A percentile compares a stretch with the other conserved stretches of the same genome.
phyloP scores from a whole-genome alignment of 306 rosid species.

The Citrullus amarus region DNA sequence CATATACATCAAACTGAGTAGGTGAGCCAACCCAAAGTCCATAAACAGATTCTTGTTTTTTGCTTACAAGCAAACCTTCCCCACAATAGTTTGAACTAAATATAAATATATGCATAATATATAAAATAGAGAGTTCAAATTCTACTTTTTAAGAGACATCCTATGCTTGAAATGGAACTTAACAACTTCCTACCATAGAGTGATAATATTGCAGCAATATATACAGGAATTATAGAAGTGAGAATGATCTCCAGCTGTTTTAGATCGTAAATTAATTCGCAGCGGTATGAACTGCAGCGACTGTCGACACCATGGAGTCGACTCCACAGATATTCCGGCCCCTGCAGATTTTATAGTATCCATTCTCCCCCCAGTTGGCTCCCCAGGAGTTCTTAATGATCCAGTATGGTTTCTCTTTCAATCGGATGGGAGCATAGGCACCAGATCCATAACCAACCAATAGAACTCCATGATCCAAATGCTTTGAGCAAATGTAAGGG shows the following conservation, averaged over 20 bases:
- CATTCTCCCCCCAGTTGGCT: constrained; percentile 82
- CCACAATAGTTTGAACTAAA: not conserved
- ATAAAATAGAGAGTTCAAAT: not conserved
- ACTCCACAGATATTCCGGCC: constrained; percentile 90
- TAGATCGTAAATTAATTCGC: constrained; percentile 13
- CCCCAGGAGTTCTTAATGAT: constrained; percentile 98
- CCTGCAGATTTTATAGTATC: constrained; percentile 77
- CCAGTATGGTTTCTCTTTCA: constrained; percentile 95
- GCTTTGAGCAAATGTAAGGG: constrained; percentile 80
- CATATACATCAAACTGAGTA: not conserved
- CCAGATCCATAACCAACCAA: constrained; percentile 76
- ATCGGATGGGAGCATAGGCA: constrained; percentile 60
- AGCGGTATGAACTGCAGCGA: constrained; percentile 43
- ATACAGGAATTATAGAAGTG: not conserved
- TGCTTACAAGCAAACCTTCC: not conserved
- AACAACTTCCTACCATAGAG: not conserved
- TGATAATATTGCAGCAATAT: not conserved
- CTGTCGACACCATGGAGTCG: constrained; percentile 75
- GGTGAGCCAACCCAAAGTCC: not conserved
- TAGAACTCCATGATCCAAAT: constrained; percentile 70
- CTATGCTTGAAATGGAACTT: not conserved
- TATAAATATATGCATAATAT: not conserved
- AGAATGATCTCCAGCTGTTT: not conserved
- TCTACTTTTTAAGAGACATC: not conserved
- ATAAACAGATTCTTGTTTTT: not conserved